Evolutionary conservation across 305 asterid species (phyloP).

Genomic region (Rubia peregrina): DNA sequence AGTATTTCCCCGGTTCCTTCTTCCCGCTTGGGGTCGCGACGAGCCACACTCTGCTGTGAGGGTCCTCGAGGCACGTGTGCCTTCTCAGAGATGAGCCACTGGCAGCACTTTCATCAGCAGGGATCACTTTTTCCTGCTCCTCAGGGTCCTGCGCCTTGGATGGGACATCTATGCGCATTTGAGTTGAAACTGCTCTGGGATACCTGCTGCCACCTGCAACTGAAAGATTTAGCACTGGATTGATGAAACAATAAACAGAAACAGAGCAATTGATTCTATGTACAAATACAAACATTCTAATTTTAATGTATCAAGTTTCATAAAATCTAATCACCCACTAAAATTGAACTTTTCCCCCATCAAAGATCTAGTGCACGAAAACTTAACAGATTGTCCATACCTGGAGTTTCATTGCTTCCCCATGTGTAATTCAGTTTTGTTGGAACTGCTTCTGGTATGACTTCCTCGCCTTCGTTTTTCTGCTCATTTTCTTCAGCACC

Average conservation of each 20-base stretch:
- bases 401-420: slow-evolving; percentile 14
- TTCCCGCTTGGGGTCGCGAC: slow-evolving; percentile 14
- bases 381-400: slow-evolving; percentile 9
- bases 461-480: neutral
- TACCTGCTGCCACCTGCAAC: slow-evolving; percentile 6
- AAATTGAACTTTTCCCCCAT: too few relatives aligned
- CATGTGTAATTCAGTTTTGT: slow-evolving; percentile 1
- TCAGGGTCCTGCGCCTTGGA: neutral
- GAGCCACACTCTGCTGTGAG: slow-evolving; percentile 14
- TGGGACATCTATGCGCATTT: neutral
- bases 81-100: neutral
- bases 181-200: neutral
- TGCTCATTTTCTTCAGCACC: slow-evolving; percentile 4
- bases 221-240: neutral
- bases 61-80: slow-evolving; percentile 7
- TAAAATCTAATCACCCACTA: too few relatives aligned
- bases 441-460: slow-evolving; percentile 3
- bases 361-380: neutral
- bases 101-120: slow-evolving; percentile 9
- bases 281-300: too few relatives aligned
- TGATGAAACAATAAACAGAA: neutral
- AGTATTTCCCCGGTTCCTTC: neutral
- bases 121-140: neutral
- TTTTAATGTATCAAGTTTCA: too few relatives aligned
- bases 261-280: too few relatives aligned